Percentiles rank a stretch among this genome's conserved stretches.
phyloP scores from a whole-genome alignment of 495 filamentous ascomycete genomes.

The Hamigera avellanea region DNA sequence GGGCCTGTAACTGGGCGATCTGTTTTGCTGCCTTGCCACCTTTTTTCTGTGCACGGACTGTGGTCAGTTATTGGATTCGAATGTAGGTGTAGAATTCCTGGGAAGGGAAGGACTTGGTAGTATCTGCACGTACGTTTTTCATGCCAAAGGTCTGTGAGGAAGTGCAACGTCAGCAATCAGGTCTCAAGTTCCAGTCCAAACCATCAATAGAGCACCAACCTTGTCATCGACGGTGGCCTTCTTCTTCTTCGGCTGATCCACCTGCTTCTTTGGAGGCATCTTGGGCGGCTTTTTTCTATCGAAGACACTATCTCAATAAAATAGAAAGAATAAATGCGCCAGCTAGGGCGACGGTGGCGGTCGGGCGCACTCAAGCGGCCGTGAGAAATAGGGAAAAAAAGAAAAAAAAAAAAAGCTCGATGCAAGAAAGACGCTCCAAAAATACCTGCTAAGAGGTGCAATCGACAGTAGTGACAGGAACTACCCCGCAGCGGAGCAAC shows the following conservation, averaged over 20 bases:
- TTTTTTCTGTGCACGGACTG: slow-evolving; percentile 62
- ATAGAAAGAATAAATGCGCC: slow-evolving; percentile 16
- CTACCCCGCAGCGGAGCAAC: too few species aligned
- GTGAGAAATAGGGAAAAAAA: slow-evolving; percentile 7
- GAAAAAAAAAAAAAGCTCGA: slow-evolving; percentile 2
- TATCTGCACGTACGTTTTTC: slow-evolving; percentile 65
- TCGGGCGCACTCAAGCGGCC: slow-evolving; percentile 1
- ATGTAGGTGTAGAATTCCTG: neutral
- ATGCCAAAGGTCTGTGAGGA: slow-evolving; percentile 73
- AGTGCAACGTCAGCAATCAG: neutral
- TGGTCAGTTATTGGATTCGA: neutral
- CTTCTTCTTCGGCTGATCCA: slow-evolving; percentile 49
- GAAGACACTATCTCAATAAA: slow-evolving; percentile 3
- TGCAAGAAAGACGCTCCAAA: too few species aligned
- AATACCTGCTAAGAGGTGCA: too few species aligned
- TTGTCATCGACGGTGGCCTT: slow-evolving; percentile 83
- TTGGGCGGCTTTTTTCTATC: slow-evolving; percentile 22
- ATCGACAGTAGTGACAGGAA: too few species aligned
- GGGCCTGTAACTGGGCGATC: slow-evolving; percentile 68
- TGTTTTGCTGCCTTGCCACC: slow-evolving; percentile 77
- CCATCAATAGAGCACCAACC: slow-evolving; percentile 26
- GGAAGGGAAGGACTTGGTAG: slow-evolving; percentile 3
- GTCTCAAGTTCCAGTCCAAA: slow-evolving; percentile 7
- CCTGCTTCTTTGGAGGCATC: slow-evolving; percentile 90
- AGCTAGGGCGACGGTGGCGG: slow-evolving; percentile 5